Base-by-base conservation (phyloP, 2,329 filamentous ascomycete species). In the Arthrocladium fulminans region DNA sequence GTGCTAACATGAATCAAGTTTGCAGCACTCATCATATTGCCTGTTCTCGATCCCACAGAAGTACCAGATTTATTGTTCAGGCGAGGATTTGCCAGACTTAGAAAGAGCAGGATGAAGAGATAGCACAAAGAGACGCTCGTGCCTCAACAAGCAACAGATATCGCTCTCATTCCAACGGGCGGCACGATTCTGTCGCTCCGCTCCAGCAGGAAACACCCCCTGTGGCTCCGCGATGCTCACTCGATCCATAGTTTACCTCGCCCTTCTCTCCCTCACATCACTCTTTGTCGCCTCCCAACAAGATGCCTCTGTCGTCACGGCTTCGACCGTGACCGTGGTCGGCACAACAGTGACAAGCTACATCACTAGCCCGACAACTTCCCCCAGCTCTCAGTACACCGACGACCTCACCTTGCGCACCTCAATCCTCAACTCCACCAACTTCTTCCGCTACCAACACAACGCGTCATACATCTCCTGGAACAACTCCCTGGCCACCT, bases 361-460 rank as follows among this genome's bases (percentile, higher is more conserved):
- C 45, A 53, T 53, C 42, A 51, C 51, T 9, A 44, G 59, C 5
- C 55, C 59, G 15, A 61, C 61, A 3, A 49, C 56, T 5, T 59
- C 63, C 1, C 53, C 57, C 17, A 59, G 64, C 1, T 50, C 64
- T 0, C 65, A 66, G n/a, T 76, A 74, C 52, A 71, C 68, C 1
- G 59, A 65, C n/a, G 58, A 62, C 4, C 32, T 56, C 1, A 53
- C 59, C 2, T 76, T 78, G 62, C 55, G 67, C 47, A 59, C 63
- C 12, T 73, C 77, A n/a, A 65, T 86, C 20, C 73, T 88, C 46
- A 74, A 78, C 61, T 74, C 73, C 56, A 85, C 80, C 30, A 88
- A 88, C 63, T 64, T 70, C 41, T 86, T 83, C 67, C 79, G 84
- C 19, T 53, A 56, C 5, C 65, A 79, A 51, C 81, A 88, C 66